These are phyloP conservation scores for Kwoniella botswanensis DNA, from an alignment of 768 basidiomycete genomes.

Conservation along the genomic window DNA sequence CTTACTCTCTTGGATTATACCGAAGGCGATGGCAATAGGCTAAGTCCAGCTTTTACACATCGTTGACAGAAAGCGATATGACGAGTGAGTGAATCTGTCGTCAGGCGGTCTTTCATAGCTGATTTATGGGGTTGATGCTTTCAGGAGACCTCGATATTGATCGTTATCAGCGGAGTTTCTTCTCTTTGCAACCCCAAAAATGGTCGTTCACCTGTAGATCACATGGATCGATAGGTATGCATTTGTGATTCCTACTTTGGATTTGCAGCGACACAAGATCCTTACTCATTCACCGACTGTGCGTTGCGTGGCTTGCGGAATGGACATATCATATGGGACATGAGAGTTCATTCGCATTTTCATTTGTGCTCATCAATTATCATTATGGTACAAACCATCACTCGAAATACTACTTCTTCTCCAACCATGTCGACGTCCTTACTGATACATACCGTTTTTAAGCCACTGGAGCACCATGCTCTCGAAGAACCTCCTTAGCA, in stretches of 20 bases:
- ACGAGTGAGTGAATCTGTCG: too few relatives aligned
- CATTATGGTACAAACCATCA: not conserved
- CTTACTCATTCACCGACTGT: too few relatives aligned
- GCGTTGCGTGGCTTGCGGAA: too few relatives aligned
- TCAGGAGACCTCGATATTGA: conserved; percentile 11
- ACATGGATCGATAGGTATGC: not conserved
- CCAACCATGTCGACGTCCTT: not conserved
- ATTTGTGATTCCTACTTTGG: not conserved
- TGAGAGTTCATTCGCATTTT: too few relatives aligned
- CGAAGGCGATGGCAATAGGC: not conserved
- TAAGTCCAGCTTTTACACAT: not conserved
- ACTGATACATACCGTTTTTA: not conserved
- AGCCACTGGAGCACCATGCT: conserved; percentile 13
- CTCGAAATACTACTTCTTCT: not conserved
- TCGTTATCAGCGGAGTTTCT: not conserved
- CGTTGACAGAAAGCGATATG: conserved; percentile 4
- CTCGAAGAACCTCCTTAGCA: conserved; percentile 28
- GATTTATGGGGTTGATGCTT: too few relatives aligned
- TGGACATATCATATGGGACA: too few relatives aligned
- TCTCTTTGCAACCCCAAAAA: not conserved
- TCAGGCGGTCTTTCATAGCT: too few relatives aligned
- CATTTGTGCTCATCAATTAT: not conserved
- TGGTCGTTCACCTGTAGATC: not conserved
- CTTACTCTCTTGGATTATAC: not conserved
- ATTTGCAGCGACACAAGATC: too few relatives aligned